A percentile compares a stretch with the other conserved stretches of the same genome.
Evolutionary conservation across 495 filamentous ascomycete species (phyloP).

Genomic region (Aspergillus coremiiformis): DNA sequence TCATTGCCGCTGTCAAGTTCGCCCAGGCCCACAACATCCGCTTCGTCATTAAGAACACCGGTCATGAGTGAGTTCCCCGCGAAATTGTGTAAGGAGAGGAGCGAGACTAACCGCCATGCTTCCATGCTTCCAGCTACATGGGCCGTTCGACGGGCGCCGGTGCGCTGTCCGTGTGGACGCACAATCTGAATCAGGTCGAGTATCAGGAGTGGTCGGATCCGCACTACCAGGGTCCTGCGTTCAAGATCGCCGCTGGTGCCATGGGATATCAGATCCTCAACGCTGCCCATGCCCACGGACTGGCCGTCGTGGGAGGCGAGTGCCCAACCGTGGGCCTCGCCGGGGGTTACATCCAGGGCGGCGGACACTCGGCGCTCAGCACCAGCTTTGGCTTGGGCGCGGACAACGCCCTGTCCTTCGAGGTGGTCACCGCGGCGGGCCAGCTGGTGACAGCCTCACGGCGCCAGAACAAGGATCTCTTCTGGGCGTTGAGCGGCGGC

Average conservation of each 20-base stretch:
- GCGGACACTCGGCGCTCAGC: slow-evolving; percentile 53
- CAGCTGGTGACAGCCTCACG: slow-evolving; percentile 47
- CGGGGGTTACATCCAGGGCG: slow-evolving; percentile 56
- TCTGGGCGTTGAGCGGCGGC: slow-evolving; percentile 63
- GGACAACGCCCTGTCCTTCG: slow-evolving; percentile 56
- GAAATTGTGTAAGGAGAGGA: background rate
- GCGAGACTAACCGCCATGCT: background rate
- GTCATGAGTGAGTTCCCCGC: slow-evolving; percentile 36
- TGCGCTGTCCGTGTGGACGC: slow-evolving; percentile 51
- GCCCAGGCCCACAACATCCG: slow-evolving; percentile 52
- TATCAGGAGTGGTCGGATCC: slow-evolving; percentile 32
- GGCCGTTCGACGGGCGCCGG: slow-evolving; percentile 55
- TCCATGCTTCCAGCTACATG: slow-evolving; percentile 33
- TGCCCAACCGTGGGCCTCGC: slow-evolving; percentile 38
- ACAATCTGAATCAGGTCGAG: slow-evolving; percentile 44
- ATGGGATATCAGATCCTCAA: slow-evolving; percentile 44
- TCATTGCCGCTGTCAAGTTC: slow-evolving; percentile 39
- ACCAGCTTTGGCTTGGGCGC: slow-evolving; percentile 52
- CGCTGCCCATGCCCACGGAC: slow-evolving; percentile 28
- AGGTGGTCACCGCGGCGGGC: slow-evolving; percentile 52
- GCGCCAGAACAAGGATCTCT: slow-evolving; percentile 50
- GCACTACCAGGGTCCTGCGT: slow-evolving; percentile 43
- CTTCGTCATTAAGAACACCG: slow-evolving; percentile 60
- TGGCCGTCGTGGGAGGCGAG: slow-evolving; percentile 30
- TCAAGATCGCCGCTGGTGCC: slow-evolving; percentile 51